Percentiles rank a stretch among this genome's conserved stretches.
phyloP scores from a whole-genome alignment of 495 filamentous ascomycete species.

The Xylaria grammica region DNA sequence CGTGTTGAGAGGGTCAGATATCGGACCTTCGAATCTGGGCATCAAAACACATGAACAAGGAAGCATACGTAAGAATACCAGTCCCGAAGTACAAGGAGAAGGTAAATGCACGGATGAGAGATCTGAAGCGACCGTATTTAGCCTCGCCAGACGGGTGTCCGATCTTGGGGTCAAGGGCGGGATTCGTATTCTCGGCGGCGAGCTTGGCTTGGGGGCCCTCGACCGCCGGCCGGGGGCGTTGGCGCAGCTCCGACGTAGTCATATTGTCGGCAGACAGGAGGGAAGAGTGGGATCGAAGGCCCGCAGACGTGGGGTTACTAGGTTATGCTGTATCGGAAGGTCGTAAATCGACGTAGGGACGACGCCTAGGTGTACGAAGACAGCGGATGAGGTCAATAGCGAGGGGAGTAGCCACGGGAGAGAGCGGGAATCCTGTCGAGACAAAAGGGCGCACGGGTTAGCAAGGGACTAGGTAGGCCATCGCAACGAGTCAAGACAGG shows the following conservation, averaged over 20 bases:
- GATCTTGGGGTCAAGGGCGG: slow-evolving; percentile 24
- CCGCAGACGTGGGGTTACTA: background rate
- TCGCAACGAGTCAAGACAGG: background rate
- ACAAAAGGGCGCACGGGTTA: background rate
- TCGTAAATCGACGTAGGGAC: background rate
- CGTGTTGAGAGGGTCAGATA: slow-evolving; percentile 19
- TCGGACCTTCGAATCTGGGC: background rate
- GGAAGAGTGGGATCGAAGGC: background rate
- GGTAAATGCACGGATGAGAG: slow-evolving; percentile 66
- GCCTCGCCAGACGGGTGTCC: slow-evolving; percentile 67
- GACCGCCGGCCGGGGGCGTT: slow-evolving; percentile 39
- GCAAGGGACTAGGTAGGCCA: background rate
- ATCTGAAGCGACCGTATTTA: slow-evolving; percentile 69
- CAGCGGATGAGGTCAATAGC: background rate
- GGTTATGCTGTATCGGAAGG: slow-evolving; percentile 8
- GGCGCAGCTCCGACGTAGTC: slow-evolving; percentile 49
- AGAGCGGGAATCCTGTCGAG: background rate
- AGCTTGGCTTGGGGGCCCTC: slow-evolving; percentile 23
- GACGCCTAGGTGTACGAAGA: background rate
- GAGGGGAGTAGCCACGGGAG: background rate
- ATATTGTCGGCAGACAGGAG: slow-evolving; percentile 34
- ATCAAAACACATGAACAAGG: slow-evolving; percentile 12
- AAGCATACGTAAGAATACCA: slow-evolving; percentile 52
- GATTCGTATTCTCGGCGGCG: slow-evolving; percentile 43
- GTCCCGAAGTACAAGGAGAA: slow-evolving; percentile 69